phyloP scores from a whole-genome alignment of 208 protist genomes.

The Lotmaria passim region DNA sequence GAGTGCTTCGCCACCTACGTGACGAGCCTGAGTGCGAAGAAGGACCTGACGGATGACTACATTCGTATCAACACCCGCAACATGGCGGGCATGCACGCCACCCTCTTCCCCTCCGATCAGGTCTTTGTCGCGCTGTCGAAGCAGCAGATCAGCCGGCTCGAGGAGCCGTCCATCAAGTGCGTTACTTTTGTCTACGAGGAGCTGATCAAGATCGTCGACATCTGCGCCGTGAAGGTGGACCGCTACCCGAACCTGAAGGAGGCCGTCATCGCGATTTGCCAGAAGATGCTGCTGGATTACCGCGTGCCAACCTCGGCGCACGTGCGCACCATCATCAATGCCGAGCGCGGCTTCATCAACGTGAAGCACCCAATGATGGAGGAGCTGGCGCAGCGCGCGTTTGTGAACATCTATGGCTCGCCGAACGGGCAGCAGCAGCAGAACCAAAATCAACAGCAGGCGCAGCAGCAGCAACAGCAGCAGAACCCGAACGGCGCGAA shows the following conservation, averaged over 20 bases:
- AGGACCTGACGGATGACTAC: constrained; percentile 94
- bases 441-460: constrained; percentile 3
- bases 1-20: constrained; percentile 93
- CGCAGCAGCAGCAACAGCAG: constrained; percentile 14
- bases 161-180: constrained; percentile 95
- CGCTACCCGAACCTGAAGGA: constrained; percentile 93
- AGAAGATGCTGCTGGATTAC: constrained; percentile 82
- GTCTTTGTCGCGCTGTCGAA: constrained; percentile 96
- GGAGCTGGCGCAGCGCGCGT: constrained; percentile 74
- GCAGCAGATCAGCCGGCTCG: constrained; percentile 94
- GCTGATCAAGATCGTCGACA: constrained; percentile 92
- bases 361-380: constrained; percentile 93
- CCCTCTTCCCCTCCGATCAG: constrained; percentile 97
- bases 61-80: constrained; percentile 96
- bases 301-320: constrained; percentile 80
- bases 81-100: constrained; percentile 95
- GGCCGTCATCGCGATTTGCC: constrained; percentile 86
- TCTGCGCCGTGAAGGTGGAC: constrained; percentile 75
- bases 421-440: constrained; percentile 8
- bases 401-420: constrained; percentile 79
- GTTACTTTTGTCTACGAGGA: constrained; percentile 97
- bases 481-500: constrained; percentile 13
- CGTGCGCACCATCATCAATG: constrained; percentile 94
- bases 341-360: constrained; percentile 98
- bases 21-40: constrained; percentile 84